Evolutionary conservation across 805 yeast genomes (phyloP), one percentile per base, ranked within the genome.

Genomic region (Scheffersomyces amazonensis): DNA sequence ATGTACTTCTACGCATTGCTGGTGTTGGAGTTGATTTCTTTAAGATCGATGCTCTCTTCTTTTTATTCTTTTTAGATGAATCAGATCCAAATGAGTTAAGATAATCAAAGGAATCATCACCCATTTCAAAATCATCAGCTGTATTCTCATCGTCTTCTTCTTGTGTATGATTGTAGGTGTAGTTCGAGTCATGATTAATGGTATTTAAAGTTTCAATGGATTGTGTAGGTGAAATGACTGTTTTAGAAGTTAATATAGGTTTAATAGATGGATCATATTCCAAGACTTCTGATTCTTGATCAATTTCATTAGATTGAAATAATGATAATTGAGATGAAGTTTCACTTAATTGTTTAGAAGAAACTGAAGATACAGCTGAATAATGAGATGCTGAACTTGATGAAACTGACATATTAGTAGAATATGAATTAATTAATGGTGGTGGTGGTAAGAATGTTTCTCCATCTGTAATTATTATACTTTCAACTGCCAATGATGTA

Each of bases 71-170:
- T 20, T 20, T 20, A 7, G 23, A 7, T 7, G 9, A 8, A 7
- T 16, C 11, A 4, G 27, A 30, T 11, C 39, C 50, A 37, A 52
- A 53, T 8, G 55, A 42, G 27, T 52, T 49, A 16, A 53, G 34
- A 16, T 35, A 46, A 20, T 42, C 44, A 31, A 31, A 52, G 7
- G 50, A 40, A 30, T 49, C 53, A 32, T 53, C 56, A 5, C 38
- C 42, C 3, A 24, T 40, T 2, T 41, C 49, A 11, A 35, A 23
- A 3, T 34, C 36, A 15, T 20, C 16, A 19, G n/a, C 23, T 8
- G 33, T 27, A 16, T 8, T 36, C 7, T 12, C 36, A 12, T 16
- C 37, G 15, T 31, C 37, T 4, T 18, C 35, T 17, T 34, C 37
- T 20, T 20, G 3, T 7, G 9, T 3, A 5, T 9, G 12, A 27